phyloP scores from a whole-genome alignment of 768 basidiomycete species.

The Trametes sanguinea region DNA sequence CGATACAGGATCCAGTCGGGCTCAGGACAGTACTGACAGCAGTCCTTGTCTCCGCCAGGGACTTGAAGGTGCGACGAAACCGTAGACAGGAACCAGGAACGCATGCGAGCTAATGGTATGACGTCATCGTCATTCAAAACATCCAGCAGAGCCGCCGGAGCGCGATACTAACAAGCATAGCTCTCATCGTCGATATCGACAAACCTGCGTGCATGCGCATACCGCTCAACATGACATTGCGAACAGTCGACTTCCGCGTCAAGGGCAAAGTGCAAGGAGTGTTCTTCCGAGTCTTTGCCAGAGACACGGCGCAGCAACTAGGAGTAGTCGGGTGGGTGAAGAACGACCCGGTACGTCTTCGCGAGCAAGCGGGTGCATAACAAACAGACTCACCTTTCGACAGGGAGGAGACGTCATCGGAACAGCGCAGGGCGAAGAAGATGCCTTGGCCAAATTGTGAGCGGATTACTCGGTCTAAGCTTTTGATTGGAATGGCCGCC shows the following conservation, averaged over 20 bases:
- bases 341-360: slow-evolving; percentile 23
- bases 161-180: too few species aligned
- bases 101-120: too few species aligned
- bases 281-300: slow-evolving; percentile 24
- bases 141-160: too few species aligned
- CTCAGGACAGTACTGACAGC: too few species aligned
- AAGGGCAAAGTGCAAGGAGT: slow-evolving; percentile 29
- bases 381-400: not conserved
- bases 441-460: slow-evolving; percentile 24
- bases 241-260: slow-evolving; percentile 22
- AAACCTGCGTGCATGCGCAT: too few species aligned
- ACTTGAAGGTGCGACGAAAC: too few species aligned
- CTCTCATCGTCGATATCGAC: too few species aligned
- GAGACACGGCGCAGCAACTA: slow-evolving; percentile 21
- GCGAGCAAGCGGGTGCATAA: not conserved
- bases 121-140: too few species aligned
- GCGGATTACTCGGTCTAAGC: not conserved
- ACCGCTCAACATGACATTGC: slow-evolving; percentile 10
- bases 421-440: slow-evolving; percentile 21
- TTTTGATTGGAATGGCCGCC: too few species aligned
- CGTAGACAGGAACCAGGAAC: too few species aligned
- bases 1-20: too few species aligned
- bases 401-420: slow-evolving; percentile 27
- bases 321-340: slow-evolving; percentile 27
- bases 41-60: too few species aligned